Evolutionary conservation across 2,329 filamentous ascomycete genomes (phyloP).

Genomic region (Rhinocladiella mackenziei): DNA sequence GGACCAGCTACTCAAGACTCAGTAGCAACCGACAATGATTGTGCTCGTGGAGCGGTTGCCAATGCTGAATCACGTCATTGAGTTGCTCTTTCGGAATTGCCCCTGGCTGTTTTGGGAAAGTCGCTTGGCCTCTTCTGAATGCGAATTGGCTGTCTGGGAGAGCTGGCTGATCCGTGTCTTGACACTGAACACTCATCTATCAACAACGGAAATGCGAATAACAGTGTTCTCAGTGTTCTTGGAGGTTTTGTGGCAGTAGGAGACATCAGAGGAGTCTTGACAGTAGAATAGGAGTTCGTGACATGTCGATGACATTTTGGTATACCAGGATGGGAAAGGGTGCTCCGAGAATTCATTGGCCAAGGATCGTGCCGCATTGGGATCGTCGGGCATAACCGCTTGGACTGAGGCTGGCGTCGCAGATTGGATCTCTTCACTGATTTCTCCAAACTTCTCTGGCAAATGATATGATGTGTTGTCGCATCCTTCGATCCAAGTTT

Average conservation of each 20-base stretch:
- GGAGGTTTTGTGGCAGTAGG: not conserved
- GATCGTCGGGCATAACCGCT: slow-evolving; percentile 11
- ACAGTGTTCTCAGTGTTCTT: not conserved
- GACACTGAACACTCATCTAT: slow-evolving; percentile 9
- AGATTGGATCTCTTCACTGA: slow-evolving; percentile 7
- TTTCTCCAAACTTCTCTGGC: not conserved
- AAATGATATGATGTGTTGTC: not conserved
- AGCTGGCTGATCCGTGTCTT: slow-evolving; percentile 1
- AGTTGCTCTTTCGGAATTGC: slow-evolving; percentile 7
- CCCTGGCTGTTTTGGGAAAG: slow-evolving; percentile 5
- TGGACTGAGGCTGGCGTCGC: slow-evolving; percentile 9
- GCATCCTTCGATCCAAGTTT: slow-evolving; percentile 1
- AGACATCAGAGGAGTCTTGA: slow-evolving; percentile 11
- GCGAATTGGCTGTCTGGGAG: not conserved
- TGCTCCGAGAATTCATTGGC: slow-evolving; percentile 12
- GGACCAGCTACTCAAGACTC: slow-evolving; percentile 1
- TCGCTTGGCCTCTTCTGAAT: slow-evolving; percentile 7
- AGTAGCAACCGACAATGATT: slow-evolving; percentile 3
- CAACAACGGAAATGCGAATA: slow-evolving; percentile 1
- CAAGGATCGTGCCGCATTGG: slow-evolving; percentile 9
- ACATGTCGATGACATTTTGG: slow-evolving; percentile 6
- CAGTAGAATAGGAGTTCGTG: slow-evolving; percentile 17
- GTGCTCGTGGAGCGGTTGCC: slow-evolving; percentile 1
- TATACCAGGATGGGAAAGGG: slow-evolving; percentile 10
- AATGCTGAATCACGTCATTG: not conserved